Evolutionary conservation across 257 asterid species (phyloP).

Genomic region (Fraxinus cuspidata): DNA sequence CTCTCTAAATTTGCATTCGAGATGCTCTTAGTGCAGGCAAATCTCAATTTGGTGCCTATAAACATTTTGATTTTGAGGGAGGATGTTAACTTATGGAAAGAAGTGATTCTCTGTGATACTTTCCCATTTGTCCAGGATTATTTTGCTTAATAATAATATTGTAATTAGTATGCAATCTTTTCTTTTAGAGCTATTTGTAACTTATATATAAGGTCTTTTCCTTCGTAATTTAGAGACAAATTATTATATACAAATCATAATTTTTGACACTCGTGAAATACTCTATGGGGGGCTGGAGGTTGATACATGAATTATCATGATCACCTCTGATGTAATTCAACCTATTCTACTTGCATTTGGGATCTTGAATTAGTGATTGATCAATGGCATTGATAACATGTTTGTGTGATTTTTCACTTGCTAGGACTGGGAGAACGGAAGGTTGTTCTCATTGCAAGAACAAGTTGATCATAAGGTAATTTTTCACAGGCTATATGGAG

Average conservation of each 20-base stretch:
- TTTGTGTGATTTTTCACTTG: conserved; percentile 26
- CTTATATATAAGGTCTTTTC: background rate
- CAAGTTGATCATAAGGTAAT: conserved; percentile 84
- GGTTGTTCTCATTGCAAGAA: conserved; percentile 87
- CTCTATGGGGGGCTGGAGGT: background rate
- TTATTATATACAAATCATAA: background rate
- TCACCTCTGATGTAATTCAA: conserved; percentile 1
- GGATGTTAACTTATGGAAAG: background rate
- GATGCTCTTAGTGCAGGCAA: background rate
- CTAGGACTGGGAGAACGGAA: conserved; percentile 79
- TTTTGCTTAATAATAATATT: background rate
- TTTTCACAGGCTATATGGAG: conserved; percentile 3
- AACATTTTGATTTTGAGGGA: background rate
- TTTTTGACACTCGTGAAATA: background rate
- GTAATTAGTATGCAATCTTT: background rate
- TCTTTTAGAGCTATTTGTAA: background rate
- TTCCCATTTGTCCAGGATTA: background rate
- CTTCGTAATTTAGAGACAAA: background rate
- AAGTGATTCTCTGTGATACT: no score
- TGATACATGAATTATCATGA: background rate
- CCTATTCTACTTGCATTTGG: conserved; percentile 12
- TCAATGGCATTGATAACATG: conserved; percentile 22
- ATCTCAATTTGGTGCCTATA: background rate
- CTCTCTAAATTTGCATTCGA: no score
- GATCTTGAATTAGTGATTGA: conserved; percentile 12